Evolutionary conservation across 441 rosid species (phyloP).

Genomic region (Gossypium trilobum): DNA sequence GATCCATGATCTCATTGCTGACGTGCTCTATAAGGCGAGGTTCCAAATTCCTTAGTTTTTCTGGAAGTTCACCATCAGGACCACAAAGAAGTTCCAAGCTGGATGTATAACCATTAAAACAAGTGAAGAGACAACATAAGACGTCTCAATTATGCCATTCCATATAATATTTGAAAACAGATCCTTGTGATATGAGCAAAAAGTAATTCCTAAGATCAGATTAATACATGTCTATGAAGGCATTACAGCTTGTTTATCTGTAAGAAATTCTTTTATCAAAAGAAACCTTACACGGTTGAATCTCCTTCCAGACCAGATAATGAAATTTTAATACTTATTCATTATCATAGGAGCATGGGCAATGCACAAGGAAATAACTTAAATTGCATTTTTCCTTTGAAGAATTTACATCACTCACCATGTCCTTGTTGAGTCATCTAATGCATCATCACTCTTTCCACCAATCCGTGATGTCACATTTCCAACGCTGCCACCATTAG

Average conservation of each 20-base stretch:
- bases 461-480: conserved; percentile 51
- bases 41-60: conserved; percentile 84
- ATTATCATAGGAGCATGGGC: neutral
- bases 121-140: conserved; percentile 4
- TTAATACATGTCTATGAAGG: neutral
- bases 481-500: conserved; percentile 53
- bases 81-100: conserved; percentile 93
- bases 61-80: conserved; percentile 95
- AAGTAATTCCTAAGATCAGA: neutral
- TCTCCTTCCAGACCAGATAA: conserved; percentile 1
- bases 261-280: neutral
- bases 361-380: neutral
- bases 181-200: neutral
- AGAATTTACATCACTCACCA: conserved; percentile 41
- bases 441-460: conserved; percentile 71
- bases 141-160: neutral
- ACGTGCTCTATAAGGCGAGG: conserved; percentile 93
- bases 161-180: neutral
- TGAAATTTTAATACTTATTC: neutral
- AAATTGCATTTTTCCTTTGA: neutral
- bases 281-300: conserved; percentile 8
- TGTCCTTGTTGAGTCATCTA: conserved; percentile 74
- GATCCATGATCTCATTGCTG: conserved; percentile 93
- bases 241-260: neutral
- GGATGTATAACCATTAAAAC: conserved; percentile 9